Evolutionary conservation across 495 filamentous ascomycete species (phyloP).

Genomic region (Penicillium roqueforti): DNA sequence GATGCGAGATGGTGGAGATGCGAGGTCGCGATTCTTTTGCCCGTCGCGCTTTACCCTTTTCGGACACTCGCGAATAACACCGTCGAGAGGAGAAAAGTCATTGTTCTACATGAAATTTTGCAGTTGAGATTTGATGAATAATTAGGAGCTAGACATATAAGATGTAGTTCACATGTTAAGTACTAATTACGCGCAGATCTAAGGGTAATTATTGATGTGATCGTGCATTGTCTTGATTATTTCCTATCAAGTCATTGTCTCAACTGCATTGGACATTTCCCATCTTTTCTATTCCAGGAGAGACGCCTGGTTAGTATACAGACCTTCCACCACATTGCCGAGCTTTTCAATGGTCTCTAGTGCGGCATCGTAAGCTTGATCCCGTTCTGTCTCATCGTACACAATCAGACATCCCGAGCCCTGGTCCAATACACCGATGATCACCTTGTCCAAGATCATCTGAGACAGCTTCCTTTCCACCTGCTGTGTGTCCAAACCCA

Average conservation of each 20-base stretch:
- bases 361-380: slow-evolving; percentile 91
- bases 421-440: slow-evolving; percentile 95
- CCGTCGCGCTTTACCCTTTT: slow-evolving; percentile 42
- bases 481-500: slow-evolving; percentile 91
- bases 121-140: not conserved
- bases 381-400: slow-evolving; percentile 88
- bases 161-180: not conserved
- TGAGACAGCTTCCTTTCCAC: slow-evolving; percentile 96
- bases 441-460: slow-evolving; percentile 99
- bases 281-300: slow-evolving; percentile 68
- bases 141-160: too few relatives aligned
- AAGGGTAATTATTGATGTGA: not conserved
- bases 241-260: slow-evolving; percentile 16
- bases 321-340: slow-evolving; percentile 92
- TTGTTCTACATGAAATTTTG: not conserved
- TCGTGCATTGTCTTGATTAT: slow-evolving; percentile 21
- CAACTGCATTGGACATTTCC: slow-evolving; percentile 20
- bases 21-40: slow-evolving; percentile 42
- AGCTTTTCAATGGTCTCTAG: slow-evolving; percentile 95
- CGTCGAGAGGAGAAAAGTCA: not conserved
- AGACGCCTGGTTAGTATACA: slow-evolving; percentile 97
- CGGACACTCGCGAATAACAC: slow-evolving; percentile 19
- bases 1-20: slow-evolving; percentile 21
- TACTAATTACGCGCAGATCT: not conserved
- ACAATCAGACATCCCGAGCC: slow-evolving; percentile 96